Percentiles rank a stretch among this genome's conserved stretches.
Conservation (phyloP, 108 stramenopile genomes). For the Fragilaria crotonensis region DNA sequence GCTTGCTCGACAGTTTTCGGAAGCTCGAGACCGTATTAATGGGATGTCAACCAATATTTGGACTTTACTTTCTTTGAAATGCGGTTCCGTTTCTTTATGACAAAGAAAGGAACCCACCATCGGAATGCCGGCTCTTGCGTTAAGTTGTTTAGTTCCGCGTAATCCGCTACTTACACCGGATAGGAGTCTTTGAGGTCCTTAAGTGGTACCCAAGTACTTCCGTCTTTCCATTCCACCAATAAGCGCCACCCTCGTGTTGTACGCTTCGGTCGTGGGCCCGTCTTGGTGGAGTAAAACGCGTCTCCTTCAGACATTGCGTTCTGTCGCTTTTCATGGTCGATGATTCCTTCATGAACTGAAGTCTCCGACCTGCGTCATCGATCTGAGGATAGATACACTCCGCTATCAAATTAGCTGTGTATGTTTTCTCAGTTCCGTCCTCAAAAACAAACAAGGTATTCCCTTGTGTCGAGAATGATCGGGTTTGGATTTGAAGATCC, state of each 20-base stretch:
- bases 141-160: background rate
- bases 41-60: background rate
- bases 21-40: constrained; percentile 9
- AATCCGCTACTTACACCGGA: constrained; percentile 14
- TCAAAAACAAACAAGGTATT: constrained; percentile 18
- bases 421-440: constrained; percentile 6
- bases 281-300: background rate
- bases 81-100: background rate
- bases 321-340: constrained; percentile 14
- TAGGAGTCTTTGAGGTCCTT: constrained; percentile 21
- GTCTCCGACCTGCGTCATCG: constrained; percentile 14
- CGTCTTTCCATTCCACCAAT: constrained; percentile 17
- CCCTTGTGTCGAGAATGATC: constrained; percentile 8
- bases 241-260: constrained; percentile 19
- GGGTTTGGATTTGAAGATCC: constrained; percentile 16
- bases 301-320: constrained; percentile 4
- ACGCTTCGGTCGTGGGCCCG: background rate
- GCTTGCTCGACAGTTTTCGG: too few relatives aligned
- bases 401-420: constrained; percentile 15
- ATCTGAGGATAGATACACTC: constrained; percentile 10
- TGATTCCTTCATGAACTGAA: constrained; percentile 14
- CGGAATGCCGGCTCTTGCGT: constrained; percentile 10
- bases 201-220: constrained; percentile 8
- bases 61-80: constrained; percentile 11
- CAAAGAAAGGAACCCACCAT: constrained; percentile 18